Evolutionary conservation across 1,284 basidiomycete species (phyloP).

Genomic region (Irpex rosettiformis): DNA sequence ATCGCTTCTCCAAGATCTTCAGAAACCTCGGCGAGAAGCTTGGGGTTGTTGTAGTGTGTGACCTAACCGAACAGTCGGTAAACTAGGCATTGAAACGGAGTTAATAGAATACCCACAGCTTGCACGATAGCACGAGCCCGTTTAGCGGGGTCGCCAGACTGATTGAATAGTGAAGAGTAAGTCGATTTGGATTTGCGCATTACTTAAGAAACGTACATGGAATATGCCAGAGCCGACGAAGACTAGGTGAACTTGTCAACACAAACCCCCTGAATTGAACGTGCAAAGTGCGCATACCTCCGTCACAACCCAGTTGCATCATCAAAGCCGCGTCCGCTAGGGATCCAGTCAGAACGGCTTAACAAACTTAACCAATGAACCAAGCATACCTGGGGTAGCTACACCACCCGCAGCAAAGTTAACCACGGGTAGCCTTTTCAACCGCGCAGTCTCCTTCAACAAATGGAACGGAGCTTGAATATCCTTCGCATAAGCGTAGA

Average conservation of each 20-base stretch:
- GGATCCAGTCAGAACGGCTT: conserved; percentile 1
- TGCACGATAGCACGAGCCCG: conserved; percentile 97
- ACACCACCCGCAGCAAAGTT: conserved; percentile 97
- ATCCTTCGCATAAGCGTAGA: conserved; percentile 93
- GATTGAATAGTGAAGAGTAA: conserved; percentile 10
- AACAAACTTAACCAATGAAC: not conserved
- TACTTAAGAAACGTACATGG: conserved; percentile 52
- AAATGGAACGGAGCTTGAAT: conserved; percentile 96
- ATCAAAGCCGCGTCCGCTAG: conserved; percentile 94
- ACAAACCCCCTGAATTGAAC: conserved; percentile 3
- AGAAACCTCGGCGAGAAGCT: conserved; percentile 84
- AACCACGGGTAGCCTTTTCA: conserved; percentile 93
- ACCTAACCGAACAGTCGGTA: conserved; percentile 41
- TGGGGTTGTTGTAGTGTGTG: conserved; percentile 95
- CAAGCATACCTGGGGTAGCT: conserved; percentile 80
- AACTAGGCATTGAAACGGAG: conserved; percentile 3
- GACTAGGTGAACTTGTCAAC: conserved; percentile 42
- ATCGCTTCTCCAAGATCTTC: conserved; percentile 88
- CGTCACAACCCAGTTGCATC: conserved; percentile 99
- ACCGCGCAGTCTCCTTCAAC: conserved; percentile 91
- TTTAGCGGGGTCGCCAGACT: conserved; percentile 93
- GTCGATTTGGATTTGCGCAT: conserved; percentile 5
- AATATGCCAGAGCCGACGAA: conserved; percentile 96
- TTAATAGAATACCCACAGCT: conserved; percentile 52
- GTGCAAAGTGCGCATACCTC: conserved; percentile 56